Evolutionary conservation across 192 early-diverging fungal species (phyloP).

Genomic region (Chytriomyces sp.): DNA sequence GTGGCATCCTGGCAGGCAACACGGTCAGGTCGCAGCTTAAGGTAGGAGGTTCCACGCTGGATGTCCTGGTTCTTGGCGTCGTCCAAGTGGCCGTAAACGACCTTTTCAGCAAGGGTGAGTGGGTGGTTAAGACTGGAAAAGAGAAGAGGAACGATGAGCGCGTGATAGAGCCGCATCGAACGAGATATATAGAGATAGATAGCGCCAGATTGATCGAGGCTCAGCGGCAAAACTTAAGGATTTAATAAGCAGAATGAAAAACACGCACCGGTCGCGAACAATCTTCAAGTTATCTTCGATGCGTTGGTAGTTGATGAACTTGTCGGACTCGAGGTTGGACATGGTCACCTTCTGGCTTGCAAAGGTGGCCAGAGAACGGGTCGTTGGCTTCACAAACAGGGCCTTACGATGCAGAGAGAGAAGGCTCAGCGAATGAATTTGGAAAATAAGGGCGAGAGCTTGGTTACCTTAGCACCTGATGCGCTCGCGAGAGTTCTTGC

Average conservation of each 20-base stretch:
- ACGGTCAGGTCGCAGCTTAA: constrained; percentile 96
- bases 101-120: constrained; percentile 95
- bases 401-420: neutral
- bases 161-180: too few relatives aligned
- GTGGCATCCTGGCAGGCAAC: constrained; percentile 99
- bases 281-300: constrained; percentile 95
- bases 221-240: too few relatives aligned
- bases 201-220: too few relatives aligned
- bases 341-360: constrained; percentile 79
- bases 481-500: neutral
- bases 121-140: constrained; percentile 82
- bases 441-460: neutral
- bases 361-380: constrained; percentile 45
- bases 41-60: constrained; percentile 86
- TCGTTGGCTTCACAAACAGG: neutral
- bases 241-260: neutral
- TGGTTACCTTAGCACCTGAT: constrained; percentile 13
- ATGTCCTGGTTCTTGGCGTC: constrained; percentile 95
- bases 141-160: neutral
- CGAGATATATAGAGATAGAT: too few relatives aligned
- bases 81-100: constrained; percentile 97
- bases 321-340: constrained; percentile 89
- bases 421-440: neutral
- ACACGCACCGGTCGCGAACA: constrained; percentile 82
- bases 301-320: constrained; percentile 96